phyloP scores from a whole-genome alignment of 805 yeast genomes.

The Vanderwaltozyma verrucispora region DNA sequence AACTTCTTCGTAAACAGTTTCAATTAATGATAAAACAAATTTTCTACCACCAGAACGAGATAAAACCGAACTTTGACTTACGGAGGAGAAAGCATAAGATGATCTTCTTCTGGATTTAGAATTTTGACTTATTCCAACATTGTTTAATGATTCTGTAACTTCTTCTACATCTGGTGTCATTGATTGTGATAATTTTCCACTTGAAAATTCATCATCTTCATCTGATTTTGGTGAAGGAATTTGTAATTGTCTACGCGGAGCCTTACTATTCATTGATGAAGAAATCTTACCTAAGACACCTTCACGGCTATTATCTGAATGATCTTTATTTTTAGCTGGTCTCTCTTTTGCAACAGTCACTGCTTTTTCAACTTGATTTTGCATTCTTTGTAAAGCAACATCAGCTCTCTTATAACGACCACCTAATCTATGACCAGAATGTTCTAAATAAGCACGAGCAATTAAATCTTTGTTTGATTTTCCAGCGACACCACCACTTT shows the following conservation, averaged over 20 bases:
- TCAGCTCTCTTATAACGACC: slow-evolving; percentile 79
- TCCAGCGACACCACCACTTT: slow-evolving; percentile 35
- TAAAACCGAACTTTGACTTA: slow-evolving; percentile 27
- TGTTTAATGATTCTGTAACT: slow-evolving; percentile 23
- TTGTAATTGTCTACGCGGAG: slow-evolving; percentile 80
- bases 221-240: slow-evolving; percentile 32
- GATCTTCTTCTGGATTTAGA: slow-evolving; percentile 28
- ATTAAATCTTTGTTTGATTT: slow-evolving; percentile 58
- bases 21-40: slow-evolving; percentile 58
- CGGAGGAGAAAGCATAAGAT: slow-evolving; percentile 26
- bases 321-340: slow-evolving; percentile 49
- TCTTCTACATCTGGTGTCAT: slow-evolving; percentile 22
- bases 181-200: slow-evolving; percentile 12
- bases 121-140: slow-evolving; percentile 20
- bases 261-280: slow-evolving; percentile 68
- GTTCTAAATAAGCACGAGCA: slow-evolving; percentile 86
- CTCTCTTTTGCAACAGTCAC: slow-evolving; percentile 90
- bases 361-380: slow-evolving; percentile 93
- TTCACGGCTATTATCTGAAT: slow-evolving; percentile 39
- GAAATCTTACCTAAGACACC: slow-evolving; percentile 88
- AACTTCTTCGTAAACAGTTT: slow-evolving; percentile 65
- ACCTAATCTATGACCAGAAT: slow-evolving; percentile 83
- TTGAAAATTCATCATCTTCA: slow-evolving; percentile 35
- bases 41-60: slow-evolving; percentile 36
- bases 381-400: slow-evolving; percentile 92